Evolutionary conservation across 495 filamentous ascomycete genomes (phyloP).

Genomic region (Xylaria venustula): DNA sequence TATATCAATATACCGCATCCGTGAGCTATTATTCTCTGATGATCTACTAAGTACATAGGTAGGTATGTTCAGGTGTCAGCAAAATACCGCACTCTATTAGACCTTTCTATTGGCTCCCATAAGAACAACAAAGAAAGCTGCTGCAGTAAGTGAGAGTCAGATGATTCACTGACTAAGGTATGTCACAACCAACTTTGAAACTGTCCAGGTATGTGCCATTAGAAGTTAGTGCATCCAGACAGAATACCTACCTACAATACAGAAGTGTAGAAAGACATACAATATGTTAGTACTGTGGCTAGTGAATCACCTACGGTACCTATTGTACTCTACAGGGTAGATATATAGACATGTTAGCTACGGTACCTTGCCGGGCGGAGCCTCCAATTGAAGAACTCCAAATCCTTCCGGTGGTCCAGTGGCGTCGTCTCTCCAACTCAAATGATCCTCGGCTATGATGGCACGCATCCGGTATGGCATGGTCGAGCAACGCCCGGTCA

Average conservation of each 20-base stretch:
- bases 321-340: too few species aligned
- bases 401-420: conserved; percentile 12
- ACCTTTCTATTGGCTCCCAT: too few species aligned
- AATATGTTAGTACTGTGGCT: background rate
- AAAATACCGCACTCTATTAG: conserved; percentile 1
- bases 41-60: background rate
- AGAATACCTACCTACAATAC: too few species aligned
- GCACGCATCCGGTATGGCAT: conserved; percentile 13
- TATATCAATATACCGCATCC: background rate
- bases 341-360: background rate
- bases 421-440: background rate
- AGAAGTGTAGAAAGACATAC: too few species aligned
- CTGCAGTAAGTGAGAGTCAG: background rate
- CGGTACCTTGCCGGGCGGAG: background rate
- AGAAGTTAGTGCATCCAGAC: too few species aligned
- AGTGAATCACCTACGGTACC: background rate
- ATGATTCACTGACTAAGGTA: background rate
- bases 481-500: too few species aligned
- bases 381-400: background rate
- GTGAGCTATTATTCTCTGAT: conserved; percentile 11
- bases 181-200: too few species aligned
- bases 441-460: conserved; percentile 14
- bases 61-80: background rate
- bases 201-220: too few species aligned
- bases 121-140: background rate